Conservation (phyloP, 2,329 filamentous ascomycete species). For the Neurospora sp. region DNA sequence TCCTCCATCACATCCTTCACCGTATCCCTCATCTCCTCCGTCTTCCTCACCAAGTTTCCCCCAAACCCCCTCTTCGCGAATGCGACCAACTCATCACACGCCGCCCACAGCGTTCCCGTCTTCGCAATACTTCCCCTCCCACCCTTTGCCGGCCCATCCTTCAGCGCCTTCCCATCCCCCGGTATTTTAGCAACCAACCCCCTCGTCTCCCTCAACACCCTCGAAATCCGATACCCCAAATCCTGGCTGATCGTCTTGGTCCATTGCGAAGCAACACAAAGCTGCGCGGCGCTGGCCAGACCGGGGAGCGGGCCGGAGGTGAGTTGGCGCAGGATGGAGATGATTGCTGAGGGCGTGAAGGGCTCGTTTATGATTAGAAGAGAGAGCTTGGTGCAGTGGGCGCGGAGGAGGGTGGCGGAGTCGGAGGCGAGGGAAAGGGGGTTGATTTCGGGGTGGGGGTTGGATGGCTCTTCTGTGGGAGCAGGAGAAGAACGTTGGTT, state of each 20-base stretch:
- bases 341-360: constrained; percentile 70
- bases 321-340: constrained; percentile 62
- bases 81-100: constrained; percentile 63
- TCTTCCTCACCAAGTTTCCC: constrained; percentile 60
- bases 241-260: constrained; percentile 56
- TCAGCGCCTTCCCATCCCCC: constrained; percentile 45
- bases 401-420: constrained; percentile 62
- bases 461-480: constrained; percentile 7
- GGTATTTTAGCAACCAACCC: constrained; percentile 52
- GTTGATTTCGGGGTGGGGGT: constrained; percentile 28
- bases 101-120: constrained; percentile 75
- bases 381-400: constrained; percentile 76
- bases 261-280: constrained; percentile 52
- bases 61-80: constrained; percentile 59
- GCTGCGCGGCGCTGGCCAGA: constrained; percentile 59
- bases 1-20: constrained; percentile 78
- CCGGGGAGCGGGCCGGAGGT: constrained; percentile 63
- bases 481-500: constrained; percentile 6
- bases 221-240: constrained; percentile 47
- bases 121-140: constrained; percentile 41
- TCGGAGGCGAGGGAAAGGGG: constrained; percentile 62
- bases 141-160: constrained; percentile 28
- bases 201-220: constrained; percentile 53
- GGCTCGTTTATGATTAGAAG: constrained; percentile 80
- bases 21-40: constrained; percentile 63